These are phyloP conservation scores for Lolium rigidum DNA, from an alignment of 176 grass and related monocot species.

Conservation along the genomic window DNA sequence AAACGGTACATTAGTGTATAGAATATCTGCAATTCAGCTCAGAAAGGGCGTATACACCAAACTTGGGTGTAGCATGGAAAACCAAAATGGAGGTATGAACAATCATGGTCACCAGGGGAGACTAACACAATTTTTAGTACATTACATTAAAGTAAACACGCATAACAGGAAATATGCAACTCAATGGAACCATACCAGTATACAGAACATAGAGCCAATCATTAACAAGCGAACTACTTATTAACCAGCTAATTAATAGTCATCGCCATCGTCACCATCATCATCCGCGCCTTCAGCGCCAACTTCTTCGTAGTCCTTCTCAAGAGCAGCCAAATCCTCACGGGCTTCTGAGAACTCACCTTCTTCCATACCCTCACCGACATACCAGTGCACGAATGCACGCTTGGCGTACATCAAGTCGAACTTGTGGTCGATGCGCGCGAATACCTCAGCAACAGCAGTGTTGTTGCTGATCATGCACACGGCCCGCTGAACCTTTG, in stretches of 20 bases:
- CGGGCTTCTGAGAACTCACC: constrained; percentile 91
- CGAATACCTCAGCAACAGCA: constrained; percentile 85
- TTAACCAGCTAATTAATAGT: constrained; percentile 69
- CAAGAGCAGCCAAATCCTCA: constrained; percentile 86
- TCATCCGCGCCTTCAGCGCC: constrained; percentile 83
- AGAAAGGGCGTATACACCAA: constrained; percentile 27
- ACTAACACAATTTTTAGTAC: constrained; percentile 53
- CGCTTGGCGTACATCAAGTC: constrained; percentile 91
- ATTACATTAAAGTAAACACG: constrained; percentile 49
- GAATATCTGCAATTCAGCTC: not conserved
- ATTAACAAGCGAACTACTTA: constrained; percentile 58
- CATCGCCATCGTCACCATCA: constrained; percentile 67
- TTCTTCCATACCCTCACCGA: constrained; percentile 93
- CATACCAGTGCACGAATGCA: constrained; percentile 93
- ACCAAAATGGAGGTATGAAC: constrained; percentile 49
- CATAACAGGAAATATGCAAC: constrained; percentile 47
- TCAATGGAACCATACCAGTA: constrained; percentile 42
- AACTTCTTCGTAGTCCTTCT: constrained; percentile 92
- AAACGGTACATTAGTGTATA: not conserved
- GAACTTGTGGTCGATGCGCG: constrained; percentile 92
- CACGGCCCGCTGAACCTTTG: constrained; percentile 90
- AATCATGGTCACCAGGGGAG: constrained; percentile 47
- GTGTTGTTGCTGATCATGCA: constrained; percentile 99
- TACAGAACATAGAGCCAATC: constrained; percentile 43
- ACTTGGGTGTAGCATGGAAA: constrained; percentile 39